Evolutionary conservation across 345 rosid genomes (phyloP), one percentile per base, ranked within the genome.

Genomic region (Bruguiera sexangula): DNA sequence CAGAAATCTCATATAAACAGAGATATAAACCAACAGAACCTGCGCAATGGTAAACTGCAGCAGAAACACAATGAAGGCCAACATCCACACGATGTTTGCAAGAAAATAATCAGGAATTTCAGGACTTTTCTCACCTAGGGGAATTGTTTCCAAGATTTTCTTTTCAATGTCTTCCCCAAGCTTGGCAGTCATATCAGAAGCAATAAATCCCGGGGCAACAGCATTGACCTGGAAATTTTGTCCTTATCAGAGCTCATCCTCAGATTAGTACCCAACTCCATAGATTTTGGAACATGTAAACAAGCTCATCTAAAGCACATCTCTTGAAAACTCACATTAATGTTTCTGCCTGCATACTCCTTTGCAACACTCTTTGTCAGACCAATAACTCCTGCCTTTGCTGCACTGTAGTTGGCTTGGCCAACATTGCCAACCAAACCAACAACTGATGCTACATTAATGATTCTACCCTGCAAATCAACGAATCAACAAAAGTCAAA

Each of bases 361-460:
- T 75, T 92, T 26, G 99, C 99, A 64, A 80, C 90, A 74, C 85
- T 74, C 79, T 95, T 95, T 68, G 99, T 90, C 29, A 95, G 68
- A 46, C 96, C 89, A 83, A 95, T 95, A 73, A 95, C 99, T 77
- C 99, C 98, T 26, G 94, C 99, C 82, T 95, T 95, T 22, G 99
- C 96, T 36, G 99, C 99, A 76, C 96, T 90, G 73, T 92, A 95
- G 86, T 95, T 95, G 73, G 98, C 96, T 87, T 95, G 99, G 32
- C 99, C 99, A 27, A 61, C 70, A n/a, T 95, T 95, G 73, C 99
- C 99, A 75, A 90, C 86, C 77, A 95, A 86, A 79, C 99, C 98
- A 71, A 90, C 96, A 58, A 92, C 99, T 56, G 98, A 95, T 10
- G 98, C 86, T 70, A 95, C 85, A 60, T 95, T 95, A 76, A 92